Conservation (phyloP, 2,329 filamentous ascomycete genomes). For the Monilinia fructicola region DNA sequence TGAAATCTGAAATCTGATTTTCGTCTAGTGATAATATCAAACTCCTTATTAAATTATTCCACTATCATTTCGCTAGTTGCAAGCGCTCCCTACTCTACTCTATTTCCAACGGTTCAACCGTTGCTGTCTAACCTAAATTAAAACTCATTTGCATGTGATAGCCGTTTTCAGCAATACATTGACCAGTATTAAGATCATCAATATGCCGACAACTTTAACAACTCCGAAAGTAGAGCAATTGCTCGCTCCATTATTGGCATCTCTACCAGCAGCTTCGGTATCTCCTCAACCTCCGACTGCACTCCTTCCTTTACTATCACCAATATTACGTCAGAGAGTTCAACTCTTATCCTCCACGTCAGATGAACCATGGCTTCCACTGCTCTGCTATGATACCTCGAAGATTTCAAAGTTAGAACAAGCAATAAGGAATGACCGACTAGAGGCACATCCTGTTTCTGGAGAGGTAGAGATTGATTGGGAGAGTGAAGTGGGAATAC, state of each 20-base stretch:
- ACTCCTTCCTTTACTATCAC: constrained; percentile 61
- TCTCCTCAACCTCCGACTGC: constrained; percentile 57
- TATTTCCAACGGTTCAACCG: neutral
- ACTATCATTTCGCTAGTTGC: neutral
- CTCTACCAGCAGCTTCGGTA: constrained; percentile 58
- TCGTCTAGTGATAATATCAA: too few species aligned
- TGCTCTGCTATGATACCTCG: constrained; percentile 65
- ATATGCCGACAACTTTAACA: constrained; percentile 38
- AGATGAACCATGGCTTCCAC: constrained; percentile 68
- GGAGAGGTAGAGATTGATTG: constrained; percentile 73
- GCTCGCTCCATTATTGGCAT: constrained; percentile 57
- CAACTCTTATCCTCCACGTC: constrained; percentile 61
- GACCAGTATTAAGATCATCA: constrained; percentile 1
- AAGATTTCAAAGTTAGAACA: constrained; percentile 57
- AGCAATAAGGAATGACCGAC: constrained; percentile 58
- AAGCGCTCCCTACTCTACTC: neutral
- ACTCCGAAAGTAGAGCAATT: constrained; percentile 51
- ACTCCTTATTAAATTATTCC: neutral
- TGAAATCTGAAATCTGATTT: too few species aligned
- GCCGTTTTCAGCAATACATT: constrained; percentile 3
- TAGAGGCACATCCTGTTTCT: constrained; percentile 79
- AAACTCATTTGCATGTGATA: constrained; percentile 30
- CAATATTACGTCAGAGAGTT: constrained; percentile 65
- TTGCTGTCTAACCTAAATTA: neutral
- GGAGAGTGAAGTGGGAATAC: constrained; percentile 63